Evolutionary conservation across 129 eudicot genomes (phyloP).

Genomic region (carrot (Daucus carota)): DNA sequence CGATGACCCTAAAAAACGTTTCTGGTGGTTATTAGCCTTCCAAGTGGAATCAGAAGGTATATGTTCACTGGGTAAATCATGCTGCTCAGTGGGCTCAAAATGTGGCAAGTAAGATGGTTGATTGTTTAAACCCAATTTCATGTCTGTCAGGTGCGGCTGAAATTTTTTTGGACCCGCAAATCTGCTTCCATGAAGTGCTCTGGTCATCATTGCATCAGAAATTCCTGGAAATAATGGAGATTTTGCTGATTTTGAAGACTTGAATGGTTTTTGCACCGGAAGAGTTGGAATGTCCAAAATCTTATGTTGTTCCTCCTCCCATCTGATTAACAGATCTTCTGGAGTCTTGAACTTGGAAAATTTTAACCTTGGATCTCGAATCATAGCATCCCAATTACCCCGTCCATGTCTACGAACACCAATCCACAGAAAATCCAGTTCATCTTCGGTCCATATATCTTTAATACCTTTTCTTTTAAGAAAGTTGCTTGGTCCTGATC

Average conservation of each 20-base stretch:
- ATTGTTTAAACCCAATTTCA: constrained; percentile 69
- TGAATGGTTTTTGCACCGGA: constrained; percentile 26
- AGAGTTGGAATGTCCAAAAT: constrained; percentile 36
- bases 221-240: constrained; percentile 37
- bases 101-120: constrained; percentile 32
- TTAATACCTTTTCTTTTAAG: constrained; percentile 34
- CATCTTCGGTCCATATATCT: constrained; percentile 92
- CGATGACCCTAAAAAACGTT: constrained; percentile 30
- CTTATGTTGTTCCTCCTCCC: constrained; percentile 87
- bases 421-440: constrained; percentile 90
- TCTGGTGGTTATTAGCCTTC: constrained; percentile 33
- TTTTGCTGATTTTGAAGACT: constrained; percentile 34
- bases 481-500: constrained; percentile 44
- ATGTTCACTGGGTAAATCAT: constrained; percentile 21
- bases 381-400: constrained; percentile 84
- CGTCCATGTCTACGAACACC: constrained; percentile 89
- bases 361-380: constrained; percentile 60
- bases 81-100: constrained; percentile 32
- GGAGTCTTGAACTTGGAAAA: constrained; percentile 63
- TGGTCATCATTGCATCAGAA: constrained; percentile 74
- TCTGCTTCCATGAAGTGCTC: constrained; percentile 52
- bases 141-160: constrained; percentile 69
- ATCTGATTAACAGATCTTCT: constrained; percentile 58
- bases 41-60: constrained; percentile 32
- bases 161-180: constrained; percentile 41